Evolutionary conservation across 768 basidiomycete species (phyloP), one percentile per base, ranked within the genome.

Genomic region (Termitomyces eurrhizus): DNA sequence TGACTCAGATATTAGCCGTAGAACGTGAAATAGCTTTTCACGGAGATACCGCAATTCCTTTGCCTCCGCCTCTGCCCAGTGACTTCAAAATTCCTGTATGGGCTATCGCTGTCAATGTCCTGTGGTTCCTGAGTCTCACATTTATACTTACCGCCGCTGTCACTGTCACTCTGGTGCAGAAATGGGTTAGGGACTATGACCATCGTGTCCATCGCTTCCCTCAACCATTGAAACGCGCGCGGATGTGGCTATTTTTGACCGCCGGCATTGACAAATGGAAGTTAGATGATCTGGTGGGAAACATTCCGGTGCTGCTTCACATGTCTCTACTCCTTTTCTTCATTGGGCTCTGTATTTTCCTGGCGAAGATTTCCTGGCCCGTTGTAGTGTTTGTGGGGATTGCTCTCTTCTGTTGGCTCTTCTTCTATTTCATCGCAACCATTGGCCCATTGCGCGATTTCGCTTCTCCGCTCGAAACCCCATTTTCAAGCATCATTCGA

Each of bases 91-190:
- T n/a, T 36, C 51, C 33, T 36, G n/a, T 36, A 52, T 60, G 66
- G 24, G 67, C 60, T 21, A 59, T 71, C 35, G 59, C 65, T 2
- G 64, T 74, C 50, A 74, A 73, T 49, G 60, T 70, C 18, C 63
- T 71, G 16, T 72, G 71, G 72, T 73, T 73, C 44, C 61, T 72
- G 57, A 73, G 72, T 44, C 65, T 74, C 11, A 42, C 67, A 1
- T 62, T 68, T 50, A 67, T 66, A 29, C 64, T 74, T 1, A 62
- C 67, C 5, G 64, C 68, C 11, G 73, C 68, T 5, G 57, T 72
- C 12, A 49, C 68, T 32, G 73, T 66, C n/a, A 74, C 70, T 24
- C 58, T 72, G 7, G 49, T 59, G 8, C 58, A 59, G 44, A 26
- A 59, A 51, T 59, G 58, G 58, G 32, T 48, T 1, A 35, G 56